Evolutionary conservation across 208 protist genomes (phyloP), one percentile per base, ranked within the genome.

Genomic region (Trypanosoma boissoni): DNA sequence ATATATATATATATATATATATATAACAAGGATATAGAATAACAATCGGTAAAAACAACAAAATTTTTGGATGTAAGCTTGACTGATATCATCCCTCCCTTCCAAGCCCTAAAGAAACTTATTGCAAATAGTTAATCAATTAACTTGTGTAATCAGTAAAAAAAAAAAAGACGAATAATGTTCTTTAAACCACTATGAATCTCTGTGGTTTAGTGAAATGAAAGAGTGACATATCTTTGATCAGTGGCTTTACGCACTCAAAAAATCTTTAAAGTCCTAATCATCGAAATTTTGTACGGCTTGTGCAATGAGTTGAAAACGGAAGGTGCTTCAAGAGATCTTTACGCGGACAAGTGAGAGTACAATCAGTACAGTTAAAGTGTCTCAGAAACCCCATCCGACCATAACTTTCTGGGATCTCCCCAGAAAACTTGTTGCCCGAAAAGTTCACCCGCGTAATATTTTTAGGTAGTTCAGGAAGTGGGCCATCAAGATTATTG

Each of bases 341-440:
- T 4, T 18, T 41, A 3, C 29, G 3, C 7, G 63, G 63, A 42
- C 63, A 68, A 7, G 27, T 61, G 9, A 68, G 12, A 2, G 4
- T 51, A 23, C 63, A 68, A 14, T 42, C 63, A 27, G 63, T 68
- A 20, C 63, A 68, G 28, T 68, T 68, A 46, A 68, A 68, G 43
- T 61, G 41, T 10, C 63, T 31, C 6, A 68, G 18, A 20, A 54
- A 58, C 0, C 51, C 51, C 8, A 62, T 39, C 16, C 26, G 16
- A 52, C 63, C 54, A 42, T 59, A 68, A 34, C 42, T 54, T 26
- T 50, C 42, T 2, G 63, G 63, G 0, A 68, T 37, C 3, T 9
- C 29, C 2, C 63, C 63, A 14, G 28, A 39, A 28, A 58, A 68
- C 12, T 44, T 51, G 21, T 53, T 62, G 14, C 45, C 37, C 7